These are phyloP conservation scores for Ustilago crameri DNA, from an alignment of 1,284 basidiomycete genomes.

Conservation along the genomic window DNA sequence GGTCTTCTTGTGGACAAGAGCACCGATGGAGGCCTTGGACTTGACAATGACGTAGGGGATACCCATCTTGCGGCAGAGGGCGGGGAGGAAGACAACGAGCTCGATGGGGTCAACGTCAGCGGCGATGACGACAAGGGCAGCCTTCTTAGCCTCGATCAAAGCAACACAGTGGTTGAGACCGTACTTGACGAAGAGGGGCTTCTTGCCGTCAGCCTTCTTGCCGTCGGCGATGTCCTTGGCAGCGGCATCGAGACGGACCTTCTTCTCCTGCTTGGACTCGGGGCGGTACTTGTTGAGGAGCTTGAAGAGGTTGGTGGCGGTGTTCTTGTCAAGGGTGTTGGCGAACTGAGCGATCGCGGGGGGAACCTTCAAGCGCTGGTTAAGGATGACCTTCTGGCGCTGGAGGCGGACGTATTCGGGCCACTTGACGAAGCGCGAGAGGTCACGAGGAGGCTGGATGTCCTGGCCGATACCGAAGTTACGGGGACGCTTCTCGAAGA, in stretches of 20 bases:
- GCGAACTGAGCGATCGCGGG: constrained; percentile 98
- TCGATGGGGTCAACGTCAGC: constrained; percentile 99
- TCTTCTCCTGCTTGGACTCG: constrained; percentile 97
- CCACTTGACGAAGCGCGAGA: constrained; percentile 99
- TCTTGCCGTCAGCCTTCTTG: constrained; percentile 73
- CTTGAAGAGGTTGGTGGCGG: constrained; percentile 97
- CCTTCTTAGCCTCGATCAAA: constrained; percentile 93
- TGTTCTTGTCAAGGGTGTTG: constrained; percentile 99
- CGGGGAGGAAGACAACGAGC: constrained; percentile 92
- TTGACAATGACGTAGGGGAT: constrained; percentile 98
- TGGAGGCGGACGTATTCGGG: constrained; percentile 98
- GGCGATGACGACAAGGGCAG: constrained; percentile 92
- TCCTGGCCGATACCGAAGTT: constrained; percentile 98
- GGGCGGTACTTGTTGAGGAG: constrained; percentile 95
- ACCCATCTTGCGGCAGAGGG: constrained; percentile 99
- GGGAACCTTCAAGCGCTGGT: constrained; percentile 98
- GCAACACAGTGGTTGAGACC: constrained; percentile 97
- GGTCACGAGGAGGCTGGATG: constrained; percentile 87
- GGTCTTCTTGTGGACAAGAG: constrained; percentile 98
- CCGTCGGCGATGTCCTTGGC: constrained; percentile 81
- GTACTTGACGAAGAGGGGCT: constrained; percentile 95
- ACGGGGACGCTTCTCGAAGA: constrained; percentile 89
- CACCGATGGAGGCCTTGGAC: constrained; percentile 93
- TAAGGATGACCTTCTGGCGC: constrained; percentile 97
- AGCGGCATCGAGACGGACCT: constrained; percentile 83